These are phyloP conservation scores for Pseudogymnoascus sp. DNA, from an alignment of 2,329 filamentous ascomycete species.

Conservation along the genomic window DNA sequence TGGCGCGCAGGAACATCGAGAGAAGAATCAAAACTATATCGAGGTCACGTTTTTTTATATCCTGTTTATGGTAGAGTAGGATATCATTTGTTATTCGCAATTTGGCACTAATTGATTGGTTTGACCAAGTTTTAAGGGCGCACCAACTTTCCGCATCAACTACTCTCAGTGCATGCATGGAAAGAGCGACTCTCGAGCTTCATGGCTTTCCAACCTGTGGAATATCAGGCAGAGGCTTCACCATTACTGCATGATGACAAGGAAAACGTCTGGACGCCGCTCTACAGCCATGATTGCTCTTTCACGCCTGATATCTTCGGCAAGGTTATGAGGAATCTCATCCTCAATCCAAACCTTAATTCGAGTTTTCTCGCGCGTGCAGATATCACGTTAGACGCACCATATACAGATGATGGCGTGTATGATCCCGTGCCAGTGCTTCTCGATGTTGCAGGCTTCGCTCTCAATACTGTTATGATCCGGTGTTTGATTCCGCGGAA, in stretches of 20 bases:
- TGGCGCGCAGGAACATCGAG: background rate
- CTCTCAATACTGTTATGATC: constrained; percentile 57
- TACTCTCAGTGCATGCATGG: background rate
- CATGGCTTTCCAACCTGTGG: constrained; percentile 33
- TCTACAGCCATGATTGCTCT: constrained; percentile 49
- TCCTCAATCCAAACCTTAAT: constrained; percentile 73
- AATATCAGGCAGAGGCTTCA: constrained; percentile 28
- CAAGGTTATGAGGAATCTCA: constrained; percentile 63
- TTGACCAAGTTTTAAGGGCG: background rate
- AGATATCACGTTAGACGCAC: constrained; percentile 57
- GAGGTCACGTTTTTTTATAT: constrained; percentile 1
- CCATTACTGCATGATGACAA: constrained; percentile 32
- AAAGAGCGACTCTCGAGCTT: background rate
- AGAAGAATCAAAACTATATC: background rate
- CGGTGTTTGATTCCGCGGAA: constrained; percentile 78
- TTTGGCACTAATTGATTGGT: background rate
- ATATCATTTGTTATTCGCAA: background rate
- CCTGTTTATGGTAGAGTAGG: background rate
- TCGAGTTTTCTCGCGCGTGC: constrained; percentile 71
- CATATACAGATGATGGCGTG: constrained; percentile 27
- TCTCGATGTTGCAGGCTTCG: constrained; percentile 39
- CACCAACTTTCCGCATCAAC: background rate
- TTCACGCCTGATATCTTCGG: constrained; percentile 59
- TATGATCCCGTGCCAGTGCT: constrained; percentile 31
- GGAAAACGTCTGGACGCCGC: constrained; percentile 42